These are phyloP conservation scores for Aspergillus funiculosus DNA, from an alignment of 495 filamentous ascomycete genomes.

Conservation along the genomic window DNA sequence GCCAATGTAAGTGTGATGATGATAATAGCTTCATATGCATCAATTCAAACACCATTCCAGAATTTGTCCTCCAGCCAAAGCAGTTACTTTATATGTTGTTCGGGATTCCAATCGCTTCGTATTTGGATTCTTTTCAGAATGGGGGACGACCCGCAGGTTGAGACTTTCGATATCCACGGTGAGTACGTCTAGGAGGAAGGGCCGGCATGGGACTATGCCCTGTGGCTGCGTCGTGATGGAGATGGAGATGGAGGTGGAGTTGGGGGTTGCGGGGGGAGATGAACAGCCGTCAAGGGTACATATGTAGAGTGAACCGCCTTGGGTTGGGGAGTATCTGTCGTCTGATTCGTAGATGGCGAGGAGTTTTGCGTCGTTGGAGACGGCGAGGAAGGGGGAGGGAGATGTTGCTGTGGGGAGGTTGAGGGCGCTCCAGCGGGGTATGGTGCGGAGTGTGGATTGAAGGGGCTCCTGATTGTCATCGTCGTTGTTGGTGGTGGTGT, in stretches of 20 bases:
- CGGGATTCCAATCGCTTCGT: too few species aligned
- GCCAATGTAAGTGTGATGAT: too few species aligned
- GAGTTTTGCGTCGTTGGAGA: conserved; percentile 15
- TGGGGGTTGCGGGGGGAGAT: too few species aligned
- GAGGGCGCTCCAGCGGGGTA: conserved; percentile 10
- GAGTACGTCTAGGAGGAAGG: conserved; percentile 12
- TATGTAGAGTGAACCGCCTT: conserved; percentile 18
- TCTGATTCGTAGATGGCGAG: conserved; percentile 19
- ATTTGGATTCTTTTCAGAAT: too few species aligned
- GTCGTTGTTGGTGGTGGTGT: not conserved
- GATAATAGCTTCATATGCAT: too few species aligned
- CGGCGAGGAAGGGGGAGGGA: conserved; percentile 16
- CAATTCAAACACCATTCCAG: conserved; percentile 10
- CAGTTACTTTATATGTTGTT: conserved; percentile 5
- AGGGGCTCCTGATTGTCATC: not conserved
- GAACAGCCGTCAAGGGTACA: conserved; percentile 11
- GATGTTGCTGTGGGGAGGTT: conserved; percentile 18
- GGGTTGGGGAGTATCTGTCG: conserved; percentile 9
- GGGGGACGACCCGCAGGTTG: too few species aligned
- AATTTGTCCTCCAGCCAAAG: conserved; percentile 3
- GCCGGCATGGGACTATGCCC: conserved; percentile 12
- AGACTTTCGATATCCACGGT: conserved; percentile 8
- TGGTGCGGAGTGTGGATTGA: conserved; percentile 6
- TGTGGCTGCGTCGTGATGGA: too few species aligned
- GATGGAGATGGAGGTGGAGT: not conserved